Evolutionary conservation across 1,284 basidiomycete genomes (phyloP).

Genomic region (Fomitiporia mediterranea): DNA sequence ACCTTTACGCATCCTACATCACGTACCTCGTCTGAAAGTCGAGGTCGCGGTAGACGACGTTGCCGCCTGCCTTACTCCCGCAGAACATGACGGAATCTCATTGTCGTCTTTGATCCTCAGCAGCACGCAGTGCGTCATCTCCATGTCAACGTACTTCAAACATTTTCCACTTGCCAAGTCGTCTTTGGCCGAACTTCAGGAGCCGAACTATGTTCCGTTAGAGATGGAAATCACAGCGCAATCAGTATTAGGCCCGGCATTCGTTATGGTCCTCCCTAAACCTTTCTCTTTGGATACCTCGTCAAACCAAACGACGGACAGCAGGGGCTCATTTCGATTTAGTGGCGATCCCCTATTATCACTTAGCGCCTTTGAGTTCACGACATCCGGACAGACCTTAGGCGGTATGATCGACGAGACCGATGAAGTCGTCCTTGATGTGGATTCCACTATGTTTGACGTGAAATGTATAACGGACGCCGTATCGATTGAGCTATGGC

Average conservation of each 20-base stretch:
- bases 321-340: constrained; percentile 27
- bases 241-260: constrained; percentile 16
- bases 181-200: background rate
- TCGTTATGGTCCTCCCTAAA: constrained; percentile 16
- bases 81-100: background rate
- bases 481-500: constrained; percentile 70
- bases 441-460: constrained; percentile 46
- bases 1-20: constrained; percentile 32
- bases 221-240: constrained; percentile 6
- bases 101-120: constrained; percentile 14
- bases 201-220: constrained; percentile 5
- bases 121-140: constrained; percentile 17
- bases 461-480: constrained; percentile 54
- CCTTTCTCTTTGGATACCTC: constrained; percentile 9
- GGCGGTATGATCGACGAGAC: constrained; percentile 45
- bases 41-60: constrained; percentile 14
- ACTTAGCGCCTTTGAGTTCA: constrained; percentile 50
- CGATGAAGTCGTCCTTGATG: constrained; percentile 44
- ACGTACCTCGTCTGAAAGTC: constrained; percentile 11
- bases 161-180: constrained; percentile 7
- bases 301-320: background rate
- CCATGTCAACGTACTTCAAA: constrained; percentile 14
- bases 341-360: constrained; percentile 49
- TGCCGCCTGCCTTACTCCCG: constrained; percentile 16
- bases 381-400: constrained; percentile 38